Percentiles rank a stretch among this genome's conserved stretches.
Evolutionary conservation across 176 grass and related monocot species (phyloP).

Genomic region (Zoysia pacifica): DNA sequence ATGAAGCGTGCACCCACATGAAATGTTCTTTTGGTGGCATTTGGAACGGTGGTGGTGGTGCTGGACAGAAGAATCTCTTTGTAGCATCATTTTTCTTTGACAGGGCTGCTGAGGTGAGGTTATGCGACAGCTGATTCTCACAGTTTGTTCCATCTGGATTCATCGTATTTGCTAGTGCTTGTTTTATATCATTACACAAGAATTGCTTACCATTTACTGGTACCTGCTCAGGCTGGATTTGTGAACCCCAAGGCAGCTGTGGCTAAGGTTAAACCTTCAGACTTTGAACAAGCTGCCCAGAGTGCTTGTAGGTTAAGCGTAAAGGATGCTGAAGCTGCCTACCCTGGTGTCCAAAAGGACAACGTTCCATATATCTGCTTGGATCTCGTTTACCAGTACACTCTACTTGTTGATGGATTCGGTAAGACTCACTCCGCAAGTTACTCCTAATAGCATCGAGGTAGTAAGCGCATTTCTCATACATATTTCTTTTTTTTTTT

Average conservation of each 20-base stretch:
- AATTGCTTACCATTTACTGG: neutral
- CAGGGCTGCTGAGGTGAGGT: constrained; percentile 5
- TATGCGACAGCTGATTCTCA: constrained; percentile 12
- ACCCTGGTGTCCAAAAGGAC: constrained; percentile 42
- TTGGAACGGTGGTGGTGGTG: constrained; percentile 44
- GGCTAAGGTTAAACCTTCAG: constrained; percentile 62
- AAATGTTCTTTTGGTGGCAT: constrained; percentile 40
- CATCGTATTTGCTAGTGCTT: neutral
- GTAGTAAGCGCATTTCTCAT: neutral
- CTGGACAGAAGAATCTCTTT: constrained; percentile 25
- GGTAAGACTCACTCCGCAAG: neutral
- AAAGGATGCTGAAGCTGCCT: neutral
- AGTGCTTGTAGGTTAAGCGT: neutral
- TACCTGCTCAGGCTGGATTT: constrained; percentile 76
- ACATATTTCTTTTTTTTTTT: neutral
- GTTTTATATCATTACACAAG: neutral
- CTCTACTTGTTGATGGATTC: constrained; percentile 7
- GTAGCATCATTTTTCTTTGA: neutral
- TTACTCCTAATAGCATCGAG: neutral
- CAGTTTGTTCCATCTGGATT: neutral
- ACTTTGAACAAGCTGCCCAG: neutral
- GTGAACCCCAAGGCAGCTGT: constrained; percentile 65
- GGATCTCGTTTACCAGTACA: constrained; percentile 17
- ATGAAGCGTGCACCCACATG: constrained; percentile 72
- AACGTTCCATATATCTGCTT: constrained; percentile 59